Evolutionary conservation across 176 grass and related monocot species (phyloP).

Genomic region (Musa acuminata): DNA sequence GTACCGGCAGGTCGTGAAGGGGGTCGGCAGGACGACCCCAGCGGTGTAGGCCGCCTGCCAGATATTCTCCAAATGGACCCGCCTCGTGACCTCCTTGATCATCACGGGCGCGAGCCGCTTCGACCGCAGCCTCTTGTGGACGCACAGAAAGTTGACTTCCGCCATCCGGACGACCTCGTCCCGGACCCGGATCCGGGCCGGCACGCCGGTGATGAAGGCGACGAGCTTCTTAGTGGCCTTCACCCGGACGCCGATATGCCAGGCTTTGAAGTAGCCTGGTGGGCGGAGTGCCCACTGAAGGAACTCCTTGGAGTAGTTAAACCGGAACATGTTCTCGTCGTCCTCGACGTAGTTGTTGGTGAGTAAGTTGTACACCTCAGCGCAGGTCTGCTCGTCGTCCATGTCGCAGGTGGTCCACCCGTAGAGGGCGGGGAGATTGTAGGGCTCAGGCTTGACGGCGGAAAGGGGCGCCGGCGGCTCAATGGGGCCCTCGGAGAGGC

Average conservation of each 20-base stretch:
- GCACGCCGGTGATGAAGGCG: slow-evolving; percentile 89
- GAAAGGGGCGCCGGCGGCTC: slow-evolving; percentile 60
- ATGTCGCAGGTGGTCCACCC: slow-evolving; percentile 97
- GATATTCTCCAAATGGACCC: slow-evolving; percentile 90
- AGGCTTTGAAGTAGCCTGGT: slow-evolving; percentile 69
- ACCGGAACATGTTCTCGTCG: slow-evolving; percentile 99
- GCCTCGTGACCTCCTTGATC: slow-evolving; percentile 92
- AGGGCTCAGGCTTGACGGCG: slow-evolving; percentile 84
- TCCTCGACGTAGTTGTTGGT: slow-evolving; percentile 98
- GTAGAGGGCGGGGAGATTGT: slow-evolving; percentile 66
- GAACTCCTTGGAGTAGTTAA: slow-evolving; percentile 93
- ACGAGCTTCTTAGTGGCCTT: slow-evolving; percentile 82
- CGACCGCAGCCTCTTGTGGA: slow-evolving; percentile 99
- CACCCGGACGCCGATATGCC: slow-evolving; percentile 99
- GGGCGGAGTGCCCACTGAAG: slow-evolving; percentile 91
- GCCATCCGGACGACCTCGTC: slow-evolving; percentile 83
- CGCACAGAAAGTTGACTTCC: slow-evolving; percentile 98
- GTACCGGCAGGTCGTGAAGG: slow-evolving; percentile 91
- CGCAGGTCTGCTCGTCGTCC: slow-evolving; percentile 65
- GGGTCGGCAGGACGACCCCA: slow-evolving; percentile 77
- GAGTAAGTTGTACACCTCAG: slow-evolving; percentile 79
- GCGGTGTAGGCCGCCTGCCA: slow-evolving; percentile 99
- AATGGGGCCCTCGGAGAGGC: slow-evolving; percentile 62
- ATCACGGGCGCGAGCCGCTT: slow-evolving; percentile 97
- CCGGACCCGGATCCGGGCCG: slow-evolving; percentile 73